These are phyloP conservation scores for Entomortierella lignicola DNA, from an alignment of 192 early-diverging fungal species.

Conservation along the genomic window DNA sequence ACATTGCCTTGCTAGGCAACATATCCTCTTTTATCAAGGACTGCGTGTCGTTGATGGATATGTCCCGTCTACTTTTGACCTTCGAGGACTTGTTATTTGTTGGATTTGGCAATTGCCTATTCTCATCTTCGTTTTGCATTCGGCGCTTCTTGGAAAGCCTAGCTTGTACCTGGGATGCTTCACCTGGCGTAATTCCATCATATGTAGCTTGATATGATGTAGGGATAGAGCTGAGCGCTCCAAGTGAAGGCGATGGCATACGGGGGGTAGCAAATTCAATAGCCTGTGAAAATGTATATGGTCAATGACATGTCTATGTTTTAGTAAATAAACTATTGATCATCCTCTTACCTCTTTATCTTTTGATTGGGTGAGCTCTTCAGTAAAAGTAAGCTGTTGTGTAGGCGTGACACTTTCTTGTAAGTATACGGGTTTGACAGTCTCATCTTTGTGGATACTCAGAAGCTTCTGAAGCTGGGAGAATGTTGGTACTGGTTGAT, in stretches of 20 bases:
- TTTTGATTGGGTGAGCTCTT: not conserved
- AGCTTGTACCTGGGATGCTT: not conserved
- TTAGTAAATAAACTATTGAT: not conserved
- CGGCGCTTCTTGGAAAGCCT: constrained; percentile 14
- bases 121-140: not conserved
- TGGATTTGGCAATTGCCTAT: not conserved
- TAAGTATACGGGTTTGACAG: too few relatives aligned
- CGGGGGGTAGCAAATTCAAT: constrained; percentile 13
- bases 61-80: too few relatives aligned
- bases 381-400: not conserved
- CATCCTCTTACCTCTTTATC: not conserved
- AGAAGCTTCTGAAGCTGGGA: constrained; percentile 26
- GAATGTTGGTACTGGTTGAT: constrained; percentile 7
- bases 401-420: not conserved
- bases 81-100: too few relatives aligned
- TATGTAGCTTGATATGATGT: not conserved
- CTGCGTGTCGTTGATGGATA: not conserved
- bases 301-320: not conserved
- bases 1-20: not conserved
- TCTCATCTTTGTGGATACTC: constrained; percentile 4
- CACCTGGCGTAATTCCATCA: not conserved
- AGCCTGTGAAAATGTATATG: not conserved
- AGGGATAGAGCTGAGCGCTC: not conserved
- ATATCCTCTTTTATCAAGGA: not conserved
- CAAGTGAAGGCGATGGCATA: constrained; percentile 24